Percentiles rank a stretch among this genome's conserved stretches.
Evolutionary conservation across 495 filamentous ascomycete genomes (phyloP).

Genomic region (Daldinia caldariorum): DNA sequence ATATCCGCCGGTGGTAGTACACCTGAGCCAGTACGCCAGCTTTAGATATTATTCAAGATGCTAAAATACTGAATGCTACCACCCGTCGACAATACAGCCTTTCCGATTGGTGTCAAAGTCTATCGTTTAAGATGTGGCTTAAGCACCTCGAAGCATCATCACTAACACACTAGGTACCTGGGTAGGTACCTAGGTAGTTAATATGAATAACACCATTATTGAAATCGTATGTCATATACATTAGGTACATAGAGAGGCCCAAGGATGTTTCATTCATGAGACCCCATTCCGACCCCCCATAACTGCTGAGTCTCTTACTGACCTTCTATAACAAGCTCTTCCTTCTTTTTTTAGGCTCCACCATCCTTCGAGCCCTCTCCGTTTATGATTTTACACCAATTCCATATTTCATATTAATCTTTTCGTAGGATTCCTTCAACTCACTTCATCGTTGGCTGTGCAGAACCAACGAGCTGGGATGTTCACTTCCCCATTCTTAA

Average conservation of each 20-base stretch:
- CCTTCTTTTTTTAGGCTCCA: constrained; percentile 31
- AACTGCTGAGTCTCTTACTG: neutral
- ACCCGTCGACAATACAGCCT: constrained; percentile 15
- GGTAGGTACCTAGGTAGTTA: no score
- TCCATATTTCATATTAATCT: constrained; percentile 39
- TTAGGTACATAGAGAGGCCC: constrained; percentile 26
- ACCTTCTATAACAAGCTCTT: constrained; percentile 38
- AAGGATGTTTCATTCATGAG: constrained; percentile 31
- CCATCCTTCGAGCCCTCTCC: constrained; percentile 35
- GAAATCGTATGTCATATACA: constrained; percentile 19
- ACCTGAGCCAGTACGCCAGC: neutral
- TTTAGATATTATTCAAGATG: neutral
- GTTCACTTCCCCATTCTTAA: constrained; percentile 52
- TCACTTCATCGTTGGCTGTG: constrained; percentile 44
- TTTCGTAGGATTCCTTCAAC: constrained; percentile 32
- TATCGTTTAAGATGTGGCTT: constrained; percentile 21
- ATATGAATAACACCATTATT: constrained; percentile 16
- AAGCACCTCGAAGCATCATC: constrained; percentile 20
- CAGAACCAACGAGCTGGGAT: constrained; percentile 50
- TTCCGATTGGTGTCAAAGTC: constrained; percentile 24
- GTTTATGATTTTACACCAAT: constrained; percentile 25
- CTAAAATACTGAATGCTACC: constrained; percentile 13
- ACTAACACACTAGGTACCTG: neutral
- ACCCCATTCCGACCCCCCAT: constrained; percentile 23
- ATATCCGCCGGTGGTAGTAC: constrained; percentile 19